Evolutionary conservation across 2,329 filamentous ascomycete genomes (phyloP), one percentile per base, ranked within the genome.

Genomic region (Chrysoporthe austroafricana): DNA sequence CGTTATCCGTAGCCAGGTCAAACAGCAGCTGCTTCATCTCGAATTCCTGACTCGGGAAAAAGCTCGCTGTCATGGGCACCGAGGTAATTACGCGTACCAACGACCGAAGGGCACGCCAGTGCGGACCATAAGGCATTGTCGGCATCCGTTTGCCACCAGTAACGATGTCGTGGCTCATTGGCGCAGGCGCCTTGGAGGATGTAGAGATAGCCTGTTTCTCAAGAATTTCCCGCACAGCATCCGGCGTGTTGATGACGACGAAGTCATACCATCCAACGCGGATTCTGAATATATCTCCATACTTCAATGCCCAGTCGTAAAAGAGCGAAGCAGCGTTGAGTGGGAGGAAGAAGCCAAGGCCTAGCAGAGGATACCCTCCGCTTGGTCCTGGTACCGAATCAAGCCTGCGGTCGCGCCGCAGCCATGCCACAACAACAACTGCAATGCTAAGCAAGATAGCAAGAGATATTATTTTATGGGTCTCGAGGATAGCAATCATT

Each of bases 201-300:
- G 79, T 79, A 36, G 73, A 66, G 2, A 73, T 71, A 8, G 77
- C 59, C 59, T 62, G 74, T 68, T 79, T 80, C 65, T 83, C 80
- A 32, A 84, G 69, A 26, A 84, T 77, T 18, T 83, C 81, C 50
- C 78, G 78, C 4, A 83, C 76, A 0, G 80, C 81, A 26, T 76
- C 74, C 2, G 81, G 81, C 7, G 72, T 79, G 72, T 81, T 82
- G 52, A 84, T 71, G 69, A 82, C 73, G 18, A 82, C 77, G 78
- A 80, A 83, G 67, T 81, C 77, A 59, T 82, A 76, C 78, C 79
- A 81, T 3, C 82, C 82, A 3, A 83, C 71, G 2, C 77, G 76
- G 36, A 84, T 72, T 64, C 78, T 78, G 73, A 78, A 83, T 4
- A 83, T 63, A n/a, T 83, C 81, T 44, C 82, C 82, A 71, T 82